Base-by-base conservation (phyloP, 805 yeast species). In the Pichia phayaonensis region DNA sequence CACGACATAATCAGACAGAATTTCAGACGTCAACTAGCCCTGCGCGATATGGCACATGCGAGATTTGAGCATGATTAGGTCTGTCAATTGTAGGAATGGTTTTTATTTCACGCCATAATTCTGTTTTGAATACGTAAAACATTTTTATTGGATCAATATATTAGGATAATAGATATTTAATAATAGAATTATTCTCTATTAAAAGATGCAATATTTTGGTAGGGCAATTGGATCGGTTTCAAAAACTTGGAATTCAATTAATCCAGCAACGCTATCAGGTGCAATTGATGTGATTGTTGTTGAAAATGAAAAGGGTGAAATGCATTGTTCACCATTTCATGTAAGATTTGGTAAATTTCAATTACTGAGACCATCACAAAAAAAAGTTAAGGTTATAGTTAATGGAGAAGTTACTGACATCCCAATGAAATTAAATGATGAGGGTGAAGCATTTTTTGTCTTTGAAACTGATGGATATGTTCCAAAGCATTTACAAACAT, bases 401-500 rank as follows among this genome's bases (percentile, higher is more conserved):
- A 94, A 94, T 68, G 97, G 85, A 38, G 76, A 76, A 53, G 74
- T 81, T 44, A 85, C 95, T 0, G 83, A 87, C 58, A 71, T 92
- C 45, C 97, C 96, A 10, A 94, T 94, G 98, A 94, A 94, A 66
- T 72, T 94, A 43, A 96, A 97, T 16, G 99, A 94, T 54, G 96
- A 95, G 8, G 99, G 99, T 15, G 99, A 94, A 67, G 99, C 98
- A 0, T 90, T 90, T 64, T 94, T 94, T 63, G 98, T 94, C 41
- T 92, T 94, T 69, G 96, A 90, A 61, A 86, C 97, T 1, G 78
- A 76, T 42, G 75, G 75, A 43, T 77, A 79, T 52, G 83, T 94
- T 23, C 96, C 97, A 1, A 73, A 75, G 49, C 85, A 85, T 52
- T 75, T 89, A 56, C 79, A 89, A 57, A 87, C 97, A 0, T 87